These are phyloP conservation scores for Globisporangium camurandrum DNA, from an alignment of 352 stramenopile species.

Conservation along the genomic window DNA sequence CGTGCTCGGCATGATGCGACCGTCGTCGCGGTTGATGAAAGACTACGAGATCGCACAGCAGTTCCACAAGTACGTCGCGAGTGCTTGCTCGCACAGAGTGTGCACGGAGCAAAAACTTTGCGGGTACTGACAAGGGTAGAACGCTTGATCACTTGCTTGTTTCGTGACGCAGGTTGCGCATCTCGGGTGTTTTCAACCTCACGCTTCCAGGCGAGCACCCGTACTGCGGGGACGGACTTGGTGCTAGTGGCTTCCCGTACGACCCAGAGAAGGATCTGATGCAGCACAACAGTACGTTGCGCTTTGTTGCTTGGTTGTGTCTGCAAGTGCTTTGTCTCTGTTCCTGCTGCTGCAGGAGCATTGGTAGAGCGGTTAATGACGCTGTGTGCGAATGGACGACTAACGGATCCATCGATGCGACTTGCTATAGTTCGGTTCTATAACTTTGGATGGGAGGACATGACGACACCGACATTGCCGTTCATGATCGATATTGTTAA, in stretches of 20 bases:
- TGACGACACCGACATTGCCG: constrained; percentile 82
- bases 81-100: not conserved
- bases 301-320: not conserved
- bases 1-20: constrained; percentile 87
- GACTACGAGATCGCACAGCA: constrained; percentile 75
- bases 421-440: constrained; percentile 69
- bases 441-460: constrained; percentile 90
- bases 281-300: constrained; percentile 61
- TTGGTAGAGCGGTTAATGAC: not conserved
- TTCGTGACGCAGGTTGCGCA: constrained; percentile 33
- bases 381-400: not conserved
- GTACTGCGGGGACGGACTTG: constrained; percentile 82
- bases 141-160: constrained; percentile 1
- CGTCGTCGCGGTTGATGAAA: constrained; percentile 75
- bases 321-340: not conserved
- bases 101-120: too few species aligned
- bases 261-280: constrained; percentile 85
- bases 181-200: constrained; percentile 88
- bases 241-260: constrained; percentile 78
- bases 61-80: constrained; percentile 54
- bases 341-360: not conserved
- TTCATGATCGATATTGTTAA: constrained; percentile 87
- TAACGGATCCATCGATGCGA: not conserved
- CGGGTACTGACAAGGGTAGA: too few species aligned
- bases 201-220: constrained; percentile 88